phyloP scores from a whole-genome alignment of 78 protist species.

The Emiliania huxleyi region DNA sequence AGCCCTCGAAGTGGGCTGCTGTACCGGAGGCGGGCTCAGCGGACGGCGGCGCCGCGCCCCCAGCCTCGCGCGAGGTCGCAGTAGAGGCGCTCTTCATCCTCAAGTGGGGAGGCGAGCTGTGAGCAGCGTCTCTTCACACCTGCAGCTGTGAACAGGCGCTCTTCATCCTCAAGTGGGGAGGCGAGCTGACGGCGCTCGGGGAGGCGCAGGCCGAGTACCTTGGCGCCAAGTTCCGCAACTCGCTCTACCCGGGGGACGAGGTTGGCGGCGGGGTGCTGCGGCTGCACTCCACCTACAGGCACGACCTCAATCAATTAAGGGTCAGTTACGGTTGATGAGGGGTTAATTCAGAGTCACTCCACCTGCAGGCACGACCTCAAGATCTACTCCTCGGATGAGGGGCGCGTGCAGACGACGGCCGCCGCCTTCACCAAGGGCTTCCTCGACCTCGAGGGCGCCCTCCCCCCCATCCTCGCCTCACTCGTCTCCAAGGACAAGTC shows the following conservation, averaged over 20 bases:
- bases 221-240: neutral
- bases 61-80: neutral
- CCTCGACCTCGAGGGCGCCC: conserved; percentile 67
- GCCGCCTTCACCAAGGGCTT: conserved; percentile 67
- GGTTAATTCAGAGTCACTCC: too few species aligned
- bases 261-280: conserved; percentile 40
- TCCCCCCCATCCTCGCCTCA: conserved; percentile 66
- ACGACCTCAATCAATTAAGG: conserved; percentile 77
- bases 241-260: neutral
- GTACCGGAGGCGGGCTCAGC: neutral
- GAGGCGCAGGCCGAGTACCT: conserved; percentile 27
- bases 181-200: conserved; percentile 67
- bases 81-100: conserved; percentile 35
- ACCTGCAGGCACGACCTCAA: too few species aligned
- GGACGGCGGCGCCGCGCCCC: neutral
- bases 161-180: conserved; percentile 72
- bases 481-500: conserved; percentile 41
- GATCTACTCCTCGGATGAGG: too few species aligned
- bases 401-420: conserved; percentile 68
- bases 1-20: conserved; percentile 8
- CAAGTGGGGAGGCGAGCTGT: conserved; percentile 79
- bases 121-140: too few species aligned
- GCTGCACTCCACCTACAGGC: conserved; percentile 65
- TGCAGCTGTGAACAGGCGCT: too few species aligned
- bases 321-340: too few species aligned